phyloP scores from a whole-genome alignment of 257 asterid species.

The Fraxinus americana region DNA sequence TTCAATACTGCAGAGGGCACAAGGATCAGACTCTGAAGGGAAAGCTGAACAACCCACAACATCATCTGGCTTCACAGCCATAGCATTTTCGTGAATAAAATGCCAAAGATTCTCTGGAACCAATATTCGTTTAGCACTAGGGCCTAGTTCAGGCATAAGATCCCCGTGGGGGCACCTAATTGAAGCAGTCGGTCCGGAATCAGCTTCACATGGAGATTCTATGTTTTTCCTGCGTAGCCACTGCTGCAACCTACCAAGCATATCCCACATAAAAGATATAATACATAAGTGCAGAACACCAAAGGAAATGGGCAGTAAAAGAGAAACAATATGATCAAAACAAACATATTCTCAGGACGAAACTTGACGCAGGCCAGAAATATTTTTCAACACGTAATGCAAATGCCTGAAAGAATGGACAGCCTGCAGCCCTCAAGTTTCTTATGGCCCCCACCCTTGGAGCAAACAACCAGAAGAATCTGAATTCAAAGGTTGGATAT shows the following conservation, averaged over 20 bases:
- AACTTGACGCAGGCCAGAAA: neutral
- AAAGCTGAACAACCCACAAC: constrained; percentile 64
- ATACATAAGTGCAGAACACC: neutral
- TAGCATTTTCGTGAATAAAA: constrained; percentile 66
- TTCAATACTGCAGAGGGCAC: constrained; percentile 68
- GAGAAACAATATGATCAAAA: constrained; percentile 10
- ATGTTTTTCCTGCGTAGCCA: constrained; percentile 84
- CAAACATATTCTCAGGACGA: neutral
- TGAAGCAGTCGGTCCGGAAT: constrained; percentile 94
- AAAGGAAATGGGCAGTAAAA: neutral
- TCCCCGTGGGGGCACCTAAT: constrained; percentile 89
- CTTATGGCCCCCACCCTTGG: constrained; percentile 5
- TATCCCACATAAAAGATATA: constrained; percentile 1
- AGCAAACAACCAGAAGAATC: constrained; percentile 14
- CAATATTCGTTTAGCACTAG: constrained; percentile 81
- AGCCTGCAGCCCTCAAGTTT: neutral
- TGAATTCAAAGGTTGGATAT: neutral
- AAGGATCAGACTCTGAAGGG: constrained; percentile 67
- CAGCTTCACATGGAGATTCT: constrained; percentile 87
- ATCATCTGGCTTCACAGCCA: constrained; percentile 80
- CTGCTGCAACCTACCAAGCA: constrained; percentile 83
- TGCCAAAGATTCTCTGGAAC: constrained; percentile 90
- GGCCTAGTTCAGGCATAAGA: constrained; percentile 86
- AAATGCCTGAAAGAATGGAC: constrained; percentile 7
- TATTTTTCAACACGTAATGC: constrained; percentile 6